Base-by-base conservation (phyloP, 768 basidiomycete genomes). In the Pleurotus platypus region DNA sequence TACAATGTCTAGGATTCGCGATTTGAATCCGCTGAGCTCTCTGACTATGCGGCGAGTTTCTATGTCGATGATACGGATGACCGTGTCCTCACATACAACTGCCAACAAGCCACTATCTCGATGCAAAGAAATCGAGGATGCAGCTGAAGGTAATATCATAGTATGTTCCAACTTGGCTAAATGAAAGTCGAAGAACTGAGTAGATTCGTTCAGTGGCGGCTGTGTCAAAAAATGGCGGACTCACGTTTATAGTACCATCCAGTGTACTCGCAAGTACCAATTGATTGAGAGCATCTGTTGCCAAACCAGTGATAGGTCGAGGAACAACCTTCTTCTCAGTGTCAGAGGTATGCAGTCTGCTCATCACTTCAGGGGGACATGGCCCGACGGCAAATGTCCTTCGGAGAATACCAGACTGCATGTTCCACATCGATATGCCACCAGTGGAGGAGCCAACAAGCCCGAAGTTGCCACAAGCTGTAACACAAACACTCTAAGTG, bases 151-250 rank as follows among this genome's bases (percentile, higher is more conserved):
- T 2, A 97, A 65, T 8, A 83, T 71, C 48, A 94, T 56, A 0
- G 85, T 85, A 53, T 87, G 72, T 58, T 89, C 82, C 57, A 93
- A 74, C 63, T 84, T 84, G 8, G 91, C 84, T 2, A 88, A 86
- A 64, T 96, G 92, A 71, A 99, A 98, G 68, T 98, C 90, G 64
- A 98, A 99, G 75, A 98, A 98, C 95, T 99, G 63, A 4, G n/a
- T 0, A 5, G 15, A 11, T 54, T 39, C 60, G 48, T 2, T 18
- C 24, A 50, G 60, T 42, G 62, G 45, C 45, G 46, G 18, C 37
- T 18, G 30, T 27, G 11, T 56, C 15, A 40, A 55, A 53, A 54
- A 18, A 49, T 16, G 4, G n/a, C 50, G 37, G 53, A 78, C 89
- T 56, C 64, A 95, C 96, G 66, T 93, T 92, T 51, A 98, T 69